A percentile compares a stretch with the other conserved stretches of the same genome.
Evolutionary conservation across 2,329 filamentous ascomycete genomes (phyloP).

Genomic region (Talaromyces sp.): DNA sequence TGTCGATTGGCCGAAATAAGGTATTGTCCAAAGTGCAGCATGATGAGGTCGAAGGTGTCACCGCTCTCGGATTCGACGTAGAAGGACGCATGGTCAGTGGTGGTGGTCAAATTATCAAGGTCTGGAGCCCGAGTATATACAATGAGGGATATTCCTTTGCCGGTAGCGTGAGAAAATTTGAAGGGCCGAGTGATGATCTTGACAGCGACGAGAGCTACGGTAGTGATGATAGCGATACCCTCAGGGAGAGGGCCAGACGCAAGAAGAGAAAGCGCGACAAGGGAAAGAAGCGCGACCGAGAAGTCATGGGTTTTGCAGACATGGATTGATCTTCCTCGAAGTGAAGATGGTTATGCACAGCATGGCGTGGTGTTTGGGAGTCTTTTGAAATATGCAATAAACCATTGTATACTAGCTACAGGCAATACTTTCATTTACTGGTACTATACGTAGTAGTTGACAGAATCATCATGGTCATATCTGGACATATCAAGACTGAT

Average conservation of each 20-base stretch:
- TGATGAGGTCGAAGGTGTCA: slow-evolving; percentile 82
- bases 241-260: slow-evolving; percentile 43
- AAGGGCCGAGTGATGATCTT: slow-evolving; percentile 8
- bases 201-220: slow-evolving; percentile 50
- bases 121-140: slow-evolving; percentile 60
- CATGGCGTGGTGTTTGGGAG: slow-evolving; percentile 13
- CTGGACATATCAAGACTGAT: not conserved
- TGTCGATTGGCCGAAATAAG: slow-evolving; percentile 70
- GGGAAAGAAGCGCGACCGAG: slow-evolving; percentile 40
- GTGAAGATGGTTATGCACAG: slow-evolving; percentile 2
- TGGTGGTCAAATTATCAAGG: slow-evolving; percentile 79
- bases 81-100: slow-evolving; percentile 84
- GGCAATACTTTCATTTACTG: not conserved
- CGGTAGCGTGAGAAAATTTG: slow-evolving; percentile 2
- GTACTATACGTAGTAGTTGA: not conserved
- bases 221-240: slow-evolving; percentile 46
- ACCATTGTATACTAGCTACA: not conserved
- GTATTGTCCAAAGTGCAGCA: slow-evolving; percentile 68
- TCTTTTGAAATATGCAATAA: not conserved
- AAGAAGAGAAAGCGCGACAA: slow-evolving; percentile 48
- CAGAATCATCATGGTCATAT: not conserved
- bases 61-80: slow-evolving; percentile 78
- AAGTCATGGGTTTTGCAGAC: slow-evolving; percentile 44
- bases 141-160: slow-evolving; percentile 48
- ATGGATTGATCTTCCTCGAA: slow-evolving; percentile 33